Base-by-base conservation (phyloP, 2,329 filamentous ascomycete genomes). In the Aureobasidium uvarum region DNA sequence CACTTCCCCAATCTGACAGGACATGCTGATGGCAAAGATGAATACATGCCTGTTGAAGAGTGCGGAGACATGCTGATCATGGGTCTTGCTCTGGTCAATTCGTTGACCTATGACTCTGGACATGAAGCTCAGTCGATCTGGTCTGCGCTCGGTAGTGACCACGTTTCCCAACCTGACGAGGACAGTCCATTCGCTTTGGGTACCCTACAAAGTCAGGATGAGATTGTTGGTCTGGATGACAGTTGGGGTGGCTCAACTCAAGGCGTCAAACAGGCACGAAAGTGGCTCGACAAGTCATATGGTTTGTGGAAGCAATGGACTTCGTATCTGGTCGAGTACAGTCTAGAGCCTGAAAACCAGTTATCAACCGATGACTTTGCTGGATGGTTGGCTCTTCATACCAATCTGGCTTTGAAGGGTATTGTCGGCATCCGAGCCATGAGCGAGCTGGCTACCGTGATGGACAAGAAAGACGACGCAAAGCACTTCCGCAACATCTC, bases 301-400 rank as follows among this genome's bases (percentile, higher is more conserved):
- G 75, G 80, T 1, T 81, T 93, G 36, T 87, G 91, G 77, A 87
- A 86, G 69, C 87, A 92, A 72, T 95, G 91, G 91, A 91, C 90
- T 0, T 81, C 84, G 7, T 95, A 92, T 73, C 80, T 95, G 25
- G 85, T 93, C n/a, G 83, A 91, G 38, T 90, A 87, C 72, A 85
- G 89, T 31, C 80, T 94, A 48, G 86, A 90, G 66, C 91, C 91
- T 2, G 85, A 86, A 3, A 86, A 91, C 68, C 91, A 94, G 76
- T 82, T 95, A 18, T 92, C 87, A 23, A 95, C 91, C 1, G 91
- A 95, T 72, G 91, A 95, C 73, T 95, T 94, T 74, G 90, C 91
- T 1, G 91, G 91, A 46, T 88, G 88, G 75, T 81, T 92, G 23
- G 84, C 87, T 5, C 87, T 93, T 68, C 90, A 94, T 75, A 93